Base-by-base conservation (phyloP, 2,329 filamentous ascomycete genomes). In the Coniella vitis region DNA sequence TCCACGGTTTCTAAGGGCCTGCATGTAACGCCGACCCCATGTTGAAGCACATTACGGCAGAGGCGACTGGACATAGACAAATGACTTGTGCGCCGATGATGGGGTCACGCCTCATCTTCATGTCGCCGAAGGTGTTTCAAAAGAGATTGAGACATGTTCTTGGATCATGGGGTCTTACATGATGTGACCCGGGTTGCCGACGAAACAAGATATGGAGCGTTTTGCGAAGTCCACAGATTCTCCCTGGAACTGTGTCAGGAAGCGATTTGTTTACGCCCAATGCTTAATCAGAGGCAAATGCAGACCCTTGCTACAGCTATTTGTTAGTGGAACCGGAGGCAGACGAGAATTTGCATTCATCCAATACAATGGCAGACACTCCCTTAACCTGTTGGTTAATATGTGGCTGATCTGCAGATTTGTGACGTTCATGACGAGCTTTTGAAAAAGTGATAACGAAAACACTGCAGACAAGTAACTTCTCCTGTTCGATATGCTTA, bases 1-100 rank as follows among this genome's bases (percentile, higher is more conserved):
- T 91, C 64, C 69, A 72, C 65, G 70, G 52, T 52, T 54, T 54
- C 52, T 54, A 54, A 54, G 35, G 46, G 51, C 49, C 36, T 43
- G 37, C 52, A 49, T 52, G 38, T 41, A 49, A 47, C 43, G 21
- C 38, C 36, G 49, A 42, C 47, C 34, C 49, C 38, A 37, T 34
- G 34, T 40, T 22, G 43, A 25, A 42, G 38, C 25, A 42, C 42
- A 38, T 32, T 35, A 37, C 32, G 36, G 44, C 39, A 37, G 47
- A 44, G 45, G 42, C 29, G 45, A 39, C 45, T 44, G 29, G 36
- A 34, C 47, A 29, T 47, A 41, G 45, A 48, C 45, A 46, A 36
- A 46, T 38, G 25, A 40, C 44, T 44, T 50, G 49, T 20, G n/a
- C n/a, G 45, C 39, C 46, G 38, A 39, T 35, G 36, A 47, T 20